Conservation (phyloP, 495 filamentous ascomycete species). For the Neurospora intermedia region DNA sequence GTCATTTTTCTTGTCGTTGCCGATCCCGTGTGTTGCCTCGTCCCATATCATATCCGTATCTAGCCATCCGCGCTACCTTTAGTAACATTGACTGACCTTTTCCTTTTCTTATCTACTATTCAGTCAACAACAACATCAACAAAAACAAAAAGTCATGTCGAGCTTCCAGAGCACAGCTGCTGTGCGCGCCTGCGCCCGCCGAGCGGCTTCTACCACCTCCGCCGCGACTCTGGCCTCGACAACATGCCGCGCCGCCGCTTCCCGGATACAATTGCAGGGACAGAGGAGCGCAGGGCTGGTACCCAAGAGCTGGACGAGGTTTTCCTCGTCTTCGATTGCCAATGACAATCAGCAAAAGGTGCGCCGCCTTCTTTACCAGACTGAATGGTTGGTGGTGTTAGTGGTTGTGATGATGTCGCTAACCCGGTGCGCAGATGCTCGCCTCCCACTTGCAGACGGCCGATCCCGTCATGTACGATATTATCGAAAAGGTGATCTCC, state of each 20-base stretch:
- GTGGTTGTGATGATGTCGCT: conserved; percentile 8
- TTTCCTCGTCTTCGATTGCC: conserved; percentile 39
- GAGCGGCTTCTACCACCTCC: conserved; percentile 2
- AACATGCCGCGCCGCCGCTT: not conserved
- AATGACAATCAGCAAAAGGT: conserved; percentile 59
- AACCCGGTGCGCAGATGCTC: conserved; percentile 51
- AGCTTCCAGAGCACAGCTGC: conserved; percentile 12
- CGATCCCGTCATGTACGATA: conserved; percentile 75
- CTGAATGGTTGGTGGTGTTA: not conserved
- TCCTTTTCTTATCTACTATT: not conserved
- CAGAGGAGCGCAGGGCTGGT: not conserved
- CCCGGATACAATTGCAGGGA: conserved; percentile 2
- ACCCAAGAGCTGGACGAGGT: conserved; percentile 9
- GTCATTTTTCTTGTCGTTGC: not conserved
- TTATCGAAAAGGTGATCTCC: conserved; percentile 67
- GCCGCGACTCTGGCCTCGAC: conserved; percentile 4
- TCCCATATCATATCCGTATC: not conserved
- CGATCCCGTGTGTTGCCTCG: not conserved
- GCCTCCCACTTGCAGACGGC: conserved; percentile 67
- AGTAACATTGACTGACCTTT: not conserved
- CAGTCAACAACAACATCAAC: not conserved
- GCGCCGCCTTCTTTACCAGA: conserved; percentile 1
- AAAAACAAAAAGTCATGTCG: conserved; percentile 12
- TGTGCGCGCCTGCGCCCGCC: conserved; percentile 11
- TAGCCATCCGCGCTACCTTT: not conserved